Conservation (phyloP, 495 filamentous ascomycete genomes). For the Lepraria neglecta region DNA sequence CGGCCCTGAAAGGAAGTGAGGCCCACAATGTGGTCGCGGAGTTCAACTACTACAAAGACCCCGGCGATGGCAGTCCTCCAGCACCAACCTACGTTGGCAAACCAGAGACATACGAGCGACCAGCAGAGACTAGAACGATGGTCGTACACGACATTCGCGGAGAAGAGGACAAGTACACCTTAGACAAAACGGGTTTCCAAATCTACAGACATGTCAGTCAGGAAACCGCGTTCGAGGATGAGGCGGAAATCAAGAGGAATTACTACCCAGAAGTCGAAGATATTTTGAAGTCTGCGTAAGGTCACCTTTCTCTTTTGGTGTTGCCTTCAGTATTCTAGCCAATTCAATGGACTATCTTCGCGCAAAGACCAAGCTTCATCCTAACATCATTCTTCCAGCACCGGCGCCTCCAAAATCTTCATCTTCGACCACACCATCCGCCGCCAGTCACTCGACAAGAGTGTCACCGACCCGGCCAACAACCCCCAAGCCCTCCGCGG, state of each 20-base stretch:
- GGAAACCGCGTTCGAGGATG: slow-evolving; percentile 51
- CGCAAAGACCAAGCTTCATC: not conserved
- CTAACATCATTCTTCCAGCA: slow-evolving; percentile 32
- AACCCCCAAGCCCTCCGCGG: slow-evolving; percentile 41
- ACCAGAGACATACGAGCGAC: slow-evolving; percentile 48
- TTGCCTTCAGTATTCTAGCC: not conserved
- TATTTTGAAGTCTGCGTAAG: slow-evolving; percentile 55
- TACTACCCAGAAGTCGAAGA: slow-evolving; percentile 66
- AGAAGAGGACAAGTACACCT: slow-evolving; percentile 43
- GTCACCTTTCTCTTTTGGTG: not conserved
- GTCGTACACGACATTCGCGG: slow-evolving; percentile 45
- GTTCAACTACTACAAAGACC: slow-evolving; percentile 55
- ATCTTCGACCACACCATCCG: slow-evolving; percentile 75
- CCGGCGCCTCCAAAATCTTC: slow-evolving; percentile 51
- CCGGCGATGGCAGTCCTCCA: slow-evolving; percentile 53
- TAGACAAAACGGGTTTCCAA: slow-evolving; percentile 48
- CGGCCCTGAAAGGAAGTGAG: not conserved
- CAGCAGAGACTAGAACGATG: slow-evolving; percentile 30
- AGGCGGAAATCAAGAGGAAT: slow-evolving; percentile 57
- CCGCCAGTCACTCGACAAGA: slow-evolving; percentile 36
- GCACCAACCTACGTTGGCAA: slow-evolving; percentile 42
- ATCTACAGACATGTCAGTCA: slow-evolving; percentile 42
- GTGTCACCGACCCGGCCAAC: slow-evolving; percentile 22
- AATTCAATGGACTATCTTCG: not conserved
- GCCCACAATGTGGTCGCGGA: slow-evolving; percentile 41